A percentile compares a stretch with the other conserved stretches of the same genome.
phyloP scores from a whole-genome alignment of 1,284 basidiomycete genomes.

The Fomitopsis schrenkii region DNA sequence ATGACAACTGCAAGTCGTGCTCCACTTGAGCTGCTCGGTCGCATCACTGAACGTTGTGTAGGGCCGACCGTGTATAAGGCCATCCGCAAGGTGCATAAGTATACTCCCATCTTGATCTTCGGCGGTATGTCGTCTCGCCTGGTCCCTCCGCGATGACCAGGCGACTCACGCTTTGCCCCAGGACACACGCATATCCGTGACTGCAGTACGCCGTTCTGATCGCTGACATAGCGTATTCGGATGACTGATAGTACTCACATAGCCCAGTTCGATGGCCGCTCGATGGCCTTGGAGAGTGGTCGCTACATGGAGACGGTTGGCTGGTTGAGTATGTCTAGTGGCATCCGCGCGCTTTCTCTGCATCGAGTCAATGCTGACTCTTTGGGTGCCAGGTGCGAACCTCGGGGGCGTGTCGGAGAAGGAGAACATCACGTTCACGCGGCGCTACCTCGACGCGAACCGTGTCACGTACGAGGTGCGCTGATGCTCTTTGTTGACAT shows the following conservation, averaged over 20 bases:
- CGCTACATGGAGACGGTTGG: slow-evolving; percentile 88
- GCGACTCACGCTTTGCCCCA: slow-evolving; percentile 12
- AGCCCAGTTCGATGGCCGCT: slow-evolving; percentile 58
- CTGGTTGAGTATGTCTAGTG: slow-evolving; percentile 19
- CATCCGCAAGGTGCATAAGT: slow-evolving; percentile 66
- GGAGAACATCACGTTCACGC: slow-evolving; percentile 54
- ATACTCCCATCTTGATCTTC: slow-evolving; percentile 76
- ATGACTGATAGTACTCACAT: not conserved
- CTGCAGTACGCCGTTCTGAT: slow-evolving; percentile 39
- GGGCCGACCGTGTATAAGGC: slow-evolving; percentile 72
- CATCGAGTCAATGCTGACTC: not conserved
- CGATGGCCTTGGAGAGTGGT: slow-evolving; percentile 76
- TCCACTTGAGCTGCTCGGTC: not conserved
- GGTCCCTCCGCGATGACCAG: too few species aligned
- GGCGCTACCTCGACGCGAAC: slow-evolving; percentile 74
- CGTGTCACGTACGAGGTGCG: slow-evolving; percentile 65
- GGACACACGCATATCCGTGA: slow-evolving; percentile 79
- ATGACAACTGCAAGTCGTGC: slow-evolving; percentile 49
- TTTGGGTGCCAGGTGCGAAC: slow-evolving; percentile 40
- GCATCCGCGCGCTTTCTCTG: not conserved
- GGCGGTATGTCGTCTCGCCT: slow-evolving; percentile 43
- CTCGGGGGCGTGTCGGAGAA: slow-evolving; percentile 38
- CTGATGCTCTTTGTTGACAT: not conserved
- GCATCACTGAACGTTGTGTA: slow-evolving; percentile 23
- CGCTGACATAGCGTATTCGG: not conserved